Evolutionary conservation across 495 filamentous ascomycete species (phyloP).

Genomic region (Friedmanniomyces endolithicus): DNA sequence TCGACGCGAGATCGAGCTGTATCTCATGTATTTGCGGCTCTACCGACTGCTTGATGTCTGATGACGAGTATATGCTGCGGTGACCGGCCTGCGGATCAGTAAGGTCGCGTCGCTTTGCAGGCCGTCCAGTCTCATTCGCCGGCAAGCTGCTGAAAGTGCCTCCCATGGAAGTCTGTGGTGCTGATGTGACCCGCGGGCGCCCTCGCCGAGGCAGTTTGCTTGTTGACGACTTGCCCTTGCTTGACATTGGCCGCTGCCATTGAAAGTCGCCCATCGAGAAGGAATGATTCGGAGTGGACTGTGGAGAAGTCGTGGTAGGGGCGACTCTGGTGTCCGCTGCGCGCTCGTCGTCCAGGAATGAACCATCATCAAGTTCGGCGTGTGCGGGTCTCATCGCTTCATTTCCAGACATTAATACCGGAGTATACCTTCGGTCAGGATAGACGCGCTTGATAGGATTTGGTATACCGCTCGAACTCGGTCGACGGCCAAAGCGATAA

Average conservation of each 20-base stretch:
- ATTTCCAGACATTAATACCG: constrained; percentile 7
- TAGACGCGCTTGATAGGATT: constrained; percentile 27
- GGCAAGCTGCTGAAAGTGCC: constrained; percentile 18
- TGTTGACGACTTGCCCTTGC: constrained; percentile 14
- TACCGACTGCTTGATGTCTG: not conserved
- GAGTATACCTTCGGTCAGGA: constrained; percentile 25
- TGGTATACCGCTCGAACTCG: constrained; percentile 16
- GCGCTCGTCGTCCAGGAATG: constrained; percentile 4
- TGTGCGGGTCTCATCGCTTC: constrained; percentile 17
- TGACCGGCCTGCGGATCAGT: constrained; percentile 22
- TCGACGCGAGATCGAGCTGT: not conserved
- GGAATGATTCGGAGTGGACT: constrained; percentile 23
- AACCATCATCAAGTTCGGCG: constrained; percentile 26
- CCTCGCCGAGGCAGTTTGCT: constrained; percentile 20
- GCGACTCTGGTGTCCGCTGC: not conserved
- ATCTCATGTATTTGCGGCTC: constrained; percentile 2
- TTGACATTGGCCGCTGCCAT: constrained; percentile 18
- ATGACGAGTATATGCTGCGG: constrained; percentile 22
- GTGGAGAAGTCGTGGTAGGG: constrained; percentile 10
- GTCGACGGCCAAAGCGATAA: constrained; percentile 19
- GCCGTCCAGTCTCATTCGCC: constrained; percentile 19
- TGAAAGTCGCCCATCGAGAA: constrained; percentile 32
- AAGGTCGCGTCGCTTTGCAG: constrained; percentile 27
- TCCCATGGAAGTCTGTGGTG: constrained; percentile 23
- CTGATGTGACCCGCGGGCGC: constrained; percentile 19